Conservation (phyloP, 2,329 filamentous ascomycete genomes). For the Cladosporium colombiae region DNA sequence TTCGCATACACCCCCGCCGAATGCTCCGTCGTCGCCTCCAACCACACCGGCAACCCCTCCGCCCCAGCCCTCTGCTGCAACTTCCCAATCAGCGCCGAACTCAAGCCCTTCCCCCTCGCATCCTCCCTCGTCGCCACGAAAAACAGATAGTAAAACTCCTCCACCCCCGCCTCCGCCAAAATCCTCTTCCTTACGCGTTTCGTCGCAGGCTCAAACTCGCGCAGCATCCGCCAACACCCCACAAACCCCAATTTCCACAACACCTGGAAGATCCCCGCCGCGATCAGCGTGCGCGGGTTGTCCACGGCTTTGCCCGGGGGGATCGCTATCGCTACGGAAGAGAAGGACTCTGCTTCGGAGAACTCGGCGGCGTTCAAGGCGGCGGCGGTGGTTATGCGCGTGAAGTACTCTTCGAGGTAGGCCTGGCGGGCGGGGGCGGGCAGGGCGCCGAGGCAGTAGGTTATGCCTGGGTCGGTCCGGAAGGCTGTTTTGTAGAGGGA, state of each 20-base stretch:
- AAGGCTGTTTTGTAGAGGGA: constrained; percentile 22
- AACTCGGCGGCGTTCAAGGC: constrained; percentile 28
- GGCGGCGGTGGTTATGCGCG: constrained; percentile 27
- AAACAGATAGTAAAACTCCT: constrained; percentile 30
- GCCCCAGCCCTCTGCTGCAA: constrained; percentile 22
- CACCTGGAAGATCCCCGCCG: constrained; percentile 25
- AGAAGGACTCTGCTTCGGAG: constrained; percentile 27
- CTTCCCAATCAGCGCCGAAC: constrained; percentile 23
- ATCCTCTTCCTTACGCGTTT: constrained; percentile 25
- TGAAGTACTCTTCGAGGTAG: constrained; percentile 28
- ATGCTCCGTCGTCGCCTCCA: constrained; percentile 32
- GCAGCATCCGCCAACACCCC: constrained; percentile 29
- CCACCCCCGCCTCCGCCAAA: constrained; percentile 1
- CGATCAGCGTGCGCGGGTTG: constrained; percentile 26
- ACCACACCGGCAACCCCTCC: constrained; percentile 29
- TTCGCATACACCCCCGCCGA: constrained; percentile 28
- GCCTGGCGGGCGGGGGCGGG: constrained; percentile 18
- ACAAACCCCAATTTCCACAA: constrained; percentile 27
- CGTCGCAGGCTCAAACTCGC: constrained; percentile 25
- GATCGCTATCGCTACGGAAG: constrained; percentile 27
- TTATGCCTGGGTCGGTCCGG: constrained; percentile 29
- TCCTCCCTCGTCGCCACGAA: constrained; percentile 29
- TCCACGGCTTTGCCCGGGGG: constrained; percentile 31
- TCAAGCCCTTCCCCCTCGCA: constrained; percentile 28
- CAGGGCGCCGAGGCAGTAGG: constrained; percentile 28